Base-by-base conservation (phyloP, 331 rosid genomes). In the Phaseolus coccineus region DNA sequence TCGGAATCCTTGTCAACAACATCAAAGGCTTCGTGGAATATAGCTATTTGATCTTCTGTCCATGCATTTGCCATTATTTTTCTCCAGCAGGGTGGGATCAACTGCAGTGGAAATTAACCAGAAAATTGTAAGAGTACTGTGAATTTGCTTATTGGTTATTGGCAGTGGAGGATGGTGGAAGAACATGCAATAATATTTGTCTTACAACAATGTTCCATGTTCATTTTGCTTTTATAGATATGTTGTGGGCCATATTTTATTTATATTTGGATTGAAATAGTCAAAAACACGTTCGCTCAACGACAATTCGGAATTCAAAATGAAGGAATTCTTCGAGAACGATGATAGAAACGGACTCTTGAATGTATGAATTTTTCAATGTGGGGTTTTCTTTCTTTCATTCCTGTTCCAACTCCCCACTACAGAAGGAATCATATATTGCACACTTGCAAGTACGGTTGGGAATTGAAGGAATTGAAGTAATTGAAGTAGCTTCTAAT, bases 1-100 rank as follows among this genome's bases (percentile, higher is more conserved):
- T 93, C 93, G 50, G 93, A 93, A 69, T 95, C 94, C 84, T 90
- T 91, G 90, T 93, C 98, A 86, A 95, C 88, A 19, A 95, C 73
- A 78, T 88, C 57, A 76, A 95, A 95, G 14, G 99, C 98, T 85
- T 90, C 98, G 27, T 70, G 82, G 56, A 95, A 91, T 81, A 89
- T 93, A 64, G 89, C 93, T 71, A 96, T 86, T 82, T 93, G 99
- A 79, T 91, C 96, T 85, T 90, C 89, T 48, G 86, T 89, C 55
- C 90, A 90, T 71, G 85, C 65, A 76, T 90, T 86, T 57, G 88
- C 85, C 97, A 93, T 91, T 74, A 28, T 37, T 74, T 78, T 69
- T 59, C 27, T 59, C 57, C 28, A 47, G 50, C 3, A 50, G 44
- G 27, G 0, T 52, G n/a, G 57, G 25, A 6, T 35, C 37, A 64